Conservation (phyloP, 495 filamentous ascomycete species). For the Xylaria curta region DNA sequence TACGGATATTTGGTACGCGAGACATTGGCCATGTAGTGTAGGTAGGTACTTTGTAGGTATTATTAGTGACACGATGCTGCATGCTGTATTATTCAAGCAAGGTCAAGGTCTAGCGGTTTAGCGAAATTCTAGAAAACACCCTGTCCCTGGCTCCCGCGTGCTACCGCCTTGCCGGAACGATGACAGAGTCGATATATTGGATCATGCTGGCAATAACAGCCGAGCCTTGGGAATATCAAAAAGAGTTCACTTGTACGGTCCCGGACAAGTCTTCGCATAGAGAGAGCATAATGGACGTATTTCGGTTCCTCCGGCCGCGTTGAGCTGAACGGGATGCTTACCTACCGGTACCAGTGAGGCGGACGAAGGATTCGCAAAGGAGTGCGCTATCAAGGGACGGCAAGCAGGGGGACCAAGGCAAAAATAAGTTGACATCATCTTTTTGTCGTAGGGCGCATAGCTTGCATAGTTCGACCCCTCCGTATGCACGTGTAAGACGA, state of each 20-base stretch:
- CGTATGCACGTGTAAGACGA: background rate
- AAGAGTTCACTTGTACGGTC: conserved; percentile 2
- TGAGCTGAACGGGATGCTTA: conserved; percentile 1
- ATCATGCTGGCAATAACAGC: background rate
- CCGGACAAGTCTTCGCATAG: background rate
- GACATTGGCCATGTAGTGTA: background rate
- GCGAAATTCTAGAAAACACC: conserved; percentile 16
- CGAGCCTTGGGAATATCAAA: background rate
- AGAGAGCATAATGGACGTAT: conserved; percentile 21
- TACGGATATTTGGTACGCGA: background rate
- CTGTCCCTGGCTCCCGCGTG: background rate
- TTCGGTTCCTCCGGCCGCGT: conserved; percentile 24
- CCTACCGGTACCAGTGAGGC: conserved; percentile 6
- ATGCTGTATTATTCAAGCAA: conserved; percentile 2
- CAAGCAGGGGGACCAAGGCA: background rate
- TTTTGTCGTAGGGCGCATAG: background rate
- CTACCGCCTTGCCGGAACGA: conserved; percentile 21
- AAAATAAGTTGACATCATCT: conserved; percentile 14
- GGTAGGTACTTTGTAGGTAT: background rate
- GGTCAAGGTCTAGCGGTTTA: conserved; percentile 4
- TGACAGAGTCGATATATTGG: background rate
- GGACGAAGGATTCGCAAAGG: conserved; percentile 17
- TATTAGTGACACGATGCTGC: conserved; percentile 10
- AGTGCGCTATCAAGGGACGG: conserved; percentile 6
- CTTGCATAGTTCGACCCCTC: conserved; percentile 1